A percentile compares a stretch with the other conserved stretches of the same genome.
Evolutionary conservation across 805 yeast species (phyloP).

Genomic region (Grigorovia transvaalensis): DNA sequence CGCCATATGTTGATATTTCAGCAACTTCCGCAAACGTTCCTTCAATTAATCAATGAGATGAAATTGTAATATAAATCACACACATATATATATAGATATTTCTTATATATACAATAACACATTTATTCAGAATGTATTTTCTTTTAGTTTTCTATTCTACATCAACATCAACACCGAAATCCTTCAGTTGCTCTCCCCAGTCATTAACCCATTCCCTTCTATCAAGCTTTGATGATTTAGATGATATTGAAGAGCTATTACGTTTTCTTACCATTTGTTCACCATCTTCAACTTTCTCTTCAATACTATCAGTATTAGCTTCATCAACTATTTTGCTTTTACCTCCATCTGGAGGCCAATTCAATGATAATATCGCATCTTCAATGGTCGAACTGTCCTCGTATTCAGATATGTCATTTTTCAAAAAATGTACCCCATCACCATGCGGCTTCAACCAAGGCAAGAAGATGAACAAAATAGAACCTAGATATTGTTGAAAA

Average conservation of each 20-base stretch:
- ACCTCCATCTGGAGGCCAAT: constrained; percentile 93
- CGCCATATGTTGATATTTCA: not conserved
- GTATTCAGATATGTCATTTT: constrained; percentile 40
- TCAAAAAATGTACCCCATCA: constrained; percentile 48
- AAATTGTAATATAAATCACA: not conserved
- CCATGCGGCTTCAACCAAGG: constrained; percentile 62
- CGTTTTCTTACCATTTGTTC: constrained; percentile 26
- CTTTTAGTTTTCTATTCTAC: constrained; percentile 34
- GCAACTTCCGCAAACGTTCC: not conserved
- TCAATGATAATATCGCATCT: constrained; percentile 53
- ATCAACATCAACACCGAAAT: constrained; percentile 79
- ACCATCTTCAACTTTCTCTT: constrained; percentile 16
- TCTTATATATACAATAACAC: not conserved
- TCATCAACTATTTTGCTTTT: constrained; percentile 14
- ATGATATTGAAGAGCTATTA: constrained; percentile 23
- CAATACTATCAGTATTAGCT: constrained; percentile 6
- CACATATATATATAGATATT: too few species aligned
- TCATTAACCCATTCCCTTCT: constrained; percentile 58
- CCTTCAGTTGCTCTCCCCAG: constrained; percentile 74
- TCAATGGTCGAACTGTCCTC: constrained; percentile 22
- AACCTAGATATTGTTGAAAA: constrained; percentile 43
- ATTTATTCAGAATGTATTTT: not conserved
- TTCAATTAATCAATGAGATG: not conserved
- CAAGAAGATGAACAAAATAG: constrained; percentile 51
- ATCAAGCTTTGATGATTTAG: constrained; percentile 14